phyloP scores from a whole-genome alignment of 2,329 filamentous ascomycete genomes.

The Neurospora crassa region DNA sequence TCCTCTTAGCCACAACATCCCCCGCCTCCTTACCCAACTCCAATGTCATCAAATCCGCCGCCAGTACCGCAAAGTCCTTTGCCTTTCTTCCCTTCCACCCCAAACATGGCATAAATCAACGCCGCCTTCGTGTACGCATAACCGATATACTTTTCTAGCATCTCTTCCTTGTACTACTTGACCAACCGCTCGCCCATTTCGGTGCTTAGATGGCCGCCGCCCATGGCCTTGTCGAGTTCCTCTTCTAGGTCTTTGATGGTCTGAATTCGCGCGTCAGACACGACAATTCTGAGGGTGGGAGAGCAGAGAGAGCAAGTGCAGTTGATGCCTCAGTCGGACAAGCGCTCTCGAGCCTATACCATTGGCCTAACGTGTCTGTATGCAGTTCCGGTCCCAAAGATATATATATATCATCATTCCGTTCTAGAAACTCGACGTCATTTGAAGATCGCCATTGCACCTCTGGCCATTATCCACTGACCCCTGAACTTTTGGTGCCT shows the following conservation, averaged over 20 bases:
- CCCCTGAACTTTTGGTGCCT: not conserved
- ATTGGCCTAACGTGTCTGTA: not conserved
- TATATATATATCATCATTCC: not conserved
- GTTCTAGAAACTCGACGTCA: not conserved
- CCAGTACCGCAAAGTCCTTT: constrained; percentile 22
- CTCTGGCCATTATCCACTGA: not conserved
- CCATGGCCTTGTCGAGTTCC: constrained; percentile 18
- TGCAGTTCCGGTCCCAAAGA: not conserved
- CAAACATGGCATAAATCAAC: constrained; percentile 29
- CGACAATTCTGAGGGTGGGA: constrained; percentile 11
- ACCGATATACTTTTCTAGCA: constrained; percentile 24
- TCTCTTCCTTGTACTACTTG: constrained; percentile 24
- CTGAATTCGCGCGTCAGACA: constrained; percentile 24
- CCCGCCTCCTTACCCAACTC: constrained; percentile 22
- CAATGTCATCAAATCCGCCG: constrained; percentile 22
- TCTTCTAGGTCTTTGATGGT: constrained; percentile 21
- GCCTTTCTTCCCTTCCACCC: constrained; percentile 21
- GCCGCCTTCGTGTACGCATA: constrained; percentile 28
- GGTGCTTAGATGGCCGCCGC: constrained; percentile 11
- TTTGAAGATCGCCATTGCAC: not conserved
- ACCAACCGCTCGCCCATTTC: constrained; percentile 22
- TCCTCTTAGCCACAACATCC: constrained; percentile 23
- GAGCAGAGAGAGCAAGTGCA: constrained; percentile 26
- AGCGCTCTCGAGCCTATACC: constrained; percentile 13
- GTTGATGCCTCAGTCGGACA: constrained; percentile 26